Conservation (phyloP, 306 rosid genomes). For the Rosa chinensis region DNA sequence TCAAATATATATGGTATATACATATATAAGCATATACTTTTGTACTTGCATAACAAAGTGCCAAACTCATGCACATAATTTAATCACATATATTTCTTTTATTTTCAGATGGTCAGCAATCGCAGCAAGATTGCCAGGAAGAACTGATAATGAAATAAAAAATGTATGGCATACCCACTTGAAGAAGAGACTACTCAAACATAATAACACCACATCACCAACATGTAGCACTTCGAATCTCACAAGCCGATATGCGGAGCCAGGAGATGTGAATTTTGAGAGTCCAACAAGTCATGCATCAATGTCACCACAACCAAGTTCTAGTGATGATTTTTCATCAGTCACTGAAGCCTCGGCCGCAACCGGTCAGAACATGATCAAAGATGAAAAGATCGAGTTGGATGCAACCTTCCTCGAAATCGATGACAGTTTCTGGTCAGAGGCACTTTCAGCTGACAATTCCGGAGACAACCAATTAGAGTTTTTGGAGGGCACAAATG, state of each 20-base stretch:
- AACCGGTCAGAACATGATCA: not conserved
- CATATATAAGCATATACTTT: not conserved
- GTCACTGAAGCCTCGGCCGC: slow-evolving; percentile 25
- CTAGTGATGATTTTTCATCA: slow-evolving; percentile 49
- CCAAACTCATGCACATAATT: slow-evolving; percentile 1
- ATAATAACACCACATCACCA: slow-evolving; percentile 9
- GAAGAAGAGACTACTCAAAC: slow-evolving; percentile 63
- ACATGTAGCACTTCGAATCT: slow-evolving; percentile 29
- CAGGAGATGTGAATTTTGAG: slow-evolving; percentile 26
- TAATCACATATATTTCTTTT: not conserved
- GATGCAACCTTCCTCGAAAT: slow-evolving; percentile 43
- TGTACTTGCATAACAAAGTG: not conserved
- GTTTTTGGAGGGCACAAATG: slow-evolving; percentile 29
- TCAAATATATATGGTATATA: not conserved
- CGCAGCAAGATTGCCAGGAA: slow-evolving; percentile 83
- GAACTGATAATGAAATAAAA: slow-evolving; percentile 92
- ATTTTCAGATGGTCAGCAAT: slow-evolving; percentile 90
- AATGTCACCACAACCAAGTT: slow-evolving; percentile 31
- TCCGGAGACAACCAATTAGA: slow-evolving; percentile 4
- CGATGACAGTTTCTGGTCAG: slow-evolving; percentile 70
- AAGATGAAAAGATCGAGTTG: slow-evolving; percentile 44
- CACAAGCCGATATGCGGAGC: slow-evolving; percentile 37
- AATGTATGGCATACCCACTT: slow-evolving; percentile 97
- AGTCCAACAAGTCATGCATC: slow-evolving; percentile 37
- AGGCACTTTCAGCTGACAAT: slow-evolving; percentile 40